A percentile compares a stretch with the other conserved stretches of the same genome.
Evolutionary conservation across 768 basidiomycete species (phyloP).

Genomic region (Coprinopsis cinerea): DNA sequence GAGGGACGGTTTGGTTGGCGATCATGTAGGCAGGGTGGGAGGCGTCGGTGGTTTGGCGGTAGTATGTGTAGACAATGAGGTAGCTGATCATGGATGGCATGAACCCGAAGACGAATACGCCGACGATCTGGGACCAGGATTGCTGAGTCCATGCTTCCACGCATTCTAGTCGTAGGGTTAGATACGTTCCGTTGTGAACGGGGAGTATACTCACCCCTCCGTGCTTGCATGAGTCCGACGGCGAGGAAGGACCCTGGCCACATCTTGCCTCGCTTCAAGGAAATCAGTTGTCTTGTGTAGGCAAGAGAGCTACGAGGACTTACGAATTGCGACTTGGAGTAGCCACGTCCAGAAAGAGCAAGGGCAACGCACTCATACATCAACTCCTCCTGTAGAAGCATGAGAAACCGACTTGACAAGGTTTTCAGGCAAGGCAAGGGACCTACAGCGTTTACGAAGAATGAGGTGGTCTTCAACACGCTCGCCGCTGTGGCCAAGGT

Average conservation of each 20-base stretch:
- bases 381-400: conserved; percentile 27
- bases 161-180: conserved; percentile 26
- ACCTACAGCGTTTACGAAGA: conserved; percentile 32
- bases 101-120: conserved; percentile 32
- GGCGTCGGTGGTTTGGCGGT: conserved; percentile 33
- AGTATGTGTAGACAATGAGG: conserved; percentile 33
- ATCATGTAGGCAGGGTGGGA: conserved; percentile 30
- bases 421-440: background rate
- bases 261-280: conserved; percentile 24
- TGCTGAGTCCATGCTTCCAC: conserved; percentile 31
- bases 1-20: conserved; percentile 8
- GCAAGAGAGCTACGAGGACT: conserved; percentile 8
- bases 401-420: background rate
- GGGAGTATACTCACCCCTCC: conserved; percentile 26
- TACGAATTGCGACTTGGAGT: conserved; percentile 34
- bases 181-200: background rate
- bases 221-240: conserved; percentile 22
- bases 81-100: conserved; percentile 30
- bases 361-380: conserved; percentile 31
- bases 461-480: conserved; percentile 29
- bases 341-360: conserved; percentile 26
- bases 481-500: conserved; percentile 30
- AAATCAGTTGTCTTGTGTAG: background rate
- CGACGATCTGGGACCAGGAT: conserved; percentile 31
- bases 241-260: conserved; percentile 25